Base-by-base conservation (phyloP, 2,329 filamentous ascomycete species). In the Fusarium duplospermum region DNA sequence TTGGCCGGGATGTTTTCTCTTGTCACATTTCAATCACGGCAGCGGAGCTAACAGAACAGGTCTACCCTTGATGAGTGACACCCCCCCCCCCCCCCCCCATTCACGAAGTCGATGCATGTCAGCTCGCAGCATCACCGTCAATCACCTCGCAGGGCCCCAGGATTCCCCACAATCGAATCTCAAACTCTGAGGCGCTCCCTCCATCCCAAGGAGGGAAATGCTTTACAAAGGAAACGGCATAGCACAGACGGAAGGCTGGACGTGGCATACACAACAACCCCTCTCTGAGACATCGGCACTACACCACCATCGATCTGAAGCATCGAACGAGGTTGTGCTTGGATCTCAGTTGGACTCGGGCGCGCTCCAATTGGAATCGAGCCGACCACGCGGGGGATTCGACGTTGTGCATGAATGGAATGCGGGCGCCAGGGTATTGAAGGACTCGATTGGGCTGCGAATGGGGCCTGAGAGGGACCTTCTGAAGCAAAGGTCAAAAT, bases 321-420 rank as follows among this genome's bases (percentile, higher is more conserved):
- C 29, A 62, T 62, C 57, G 56, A 64, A 58, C 36, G 59, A 58
- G 57, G 62, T 68, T 42, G 42, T 64, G 52, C 40, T 60, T 56
- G 52, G 64, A 68, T 74, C 66, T 71, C 56, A 66, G 62, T 73
- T 67, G 47, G 45, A 40, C 60, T 64, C 50, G 22, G 36, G 31
- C 20, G n/a, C 36, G n/a, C 22, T 29, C 76, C 73, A 78, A 78
- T 78, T 76, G 73, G 73, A 73, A 75, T 11, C 11, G 38, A 67
- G 57, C 66, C 69, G 67, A 45, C 36, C 62, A 72, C 66, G 69
- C 67, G 67, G 65, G 52, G 54, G 61, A 74, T 71, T 78, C 47
- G 63, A 70, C 66, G 66, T 66, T 67, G 69, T 75, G 65, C 66
- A 72, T 69, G 64, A 69, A 68, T 67, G 72, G 64, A 66, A 70